Conservation (phyloP, 495 filamentous ascomycete species). For the Cudoniella acicularis region DNA sequence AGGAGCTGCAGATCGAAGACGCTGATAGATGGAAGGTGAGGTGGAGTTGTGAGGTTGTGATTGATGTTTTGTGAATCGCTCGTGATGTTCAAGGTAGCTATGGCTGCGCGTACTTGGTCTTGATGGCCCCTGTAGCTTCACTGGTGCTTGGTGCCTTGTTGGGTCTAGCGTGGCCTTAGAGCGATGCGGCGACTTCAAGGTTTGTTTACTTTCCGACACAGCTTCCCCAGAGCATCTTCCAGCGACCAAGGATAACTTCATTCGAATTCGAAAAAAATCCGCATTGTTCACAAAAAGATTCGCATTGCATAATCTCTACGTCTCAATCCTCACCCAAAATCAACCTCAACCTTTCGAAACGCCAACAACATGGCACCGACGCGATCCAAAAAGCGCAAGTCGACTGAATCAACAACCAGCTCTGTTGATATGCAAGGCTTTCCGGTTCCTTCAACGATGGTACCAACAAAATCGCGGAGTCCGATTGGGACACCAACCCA, state of each 20-base stretch:
- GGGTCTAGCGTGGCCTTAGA: constrained; percentile 8
- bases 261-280: background rate
- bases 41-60: background rate
- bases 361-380: constrained; percentile 23
- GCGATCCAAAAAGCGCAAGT: constrained; percentile 46
- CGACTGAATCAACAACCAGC: constrained; percentile 38
- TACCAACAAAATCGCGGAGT: constrained; percentile 38
- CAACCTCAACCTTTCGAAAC: background rate
- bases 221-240: background rate
- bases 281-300: background rate
- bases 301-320: background rate
- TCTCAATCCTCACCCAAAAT: background rate
- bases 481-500: constrained; percentile 34
- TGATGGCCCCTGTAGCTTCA: constrained; percentile 20
- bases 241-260: constrained; percentile 1
- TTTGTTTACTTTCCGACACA: constrained; percentile 25
- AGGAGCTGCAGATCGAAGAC: background rate
- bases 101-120: constrained; percentile 17
- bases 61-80: constrained; percentile 5
- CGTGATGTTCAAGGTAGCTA: constrained; percentile 19
- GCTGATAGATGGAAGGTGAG: background rate
- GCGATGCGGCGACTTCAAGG: constrained; percentile 12
- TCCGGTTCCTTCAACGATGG: constrained; percentile 30
- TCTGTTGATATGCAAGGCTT: constrained; percentile 30
- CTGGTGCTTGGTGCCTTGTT: constrained; percentile 18